A percentile compares a stretch with the other conserved stretches of the same genome.
These are phyloP conservation scores for Heterococcus sp. DNA, from an alignment of 108 stramenopile genomes.

Conservation along the genomic window DNA sequence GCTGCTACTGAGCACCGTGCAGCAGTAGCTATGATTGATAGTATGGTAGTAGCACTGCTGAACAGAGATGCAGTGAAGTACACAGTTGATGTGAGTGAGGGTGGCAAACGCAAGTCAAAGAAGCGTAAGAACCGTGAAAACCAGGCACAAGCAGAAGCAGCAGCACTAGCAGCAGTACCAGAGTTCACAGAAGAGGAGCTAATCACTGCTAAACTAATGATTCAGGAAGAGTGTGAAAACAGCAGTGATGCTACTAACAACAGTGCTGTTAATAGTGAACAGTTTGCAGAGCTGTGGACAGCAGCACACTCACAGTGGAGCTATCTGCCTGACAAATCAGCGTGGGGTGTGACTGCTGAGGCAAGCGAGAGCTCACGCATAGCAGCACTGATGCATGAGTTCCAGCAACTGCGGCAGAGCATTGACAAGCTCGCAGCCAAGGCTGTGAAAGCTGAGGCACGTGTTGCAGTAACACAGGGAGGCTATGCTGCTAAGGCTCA, in stretches of 20 bases:
- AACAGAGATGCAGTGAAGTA: not conserved
- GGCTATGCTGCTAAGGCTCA: slow-evolving; percentile 24
- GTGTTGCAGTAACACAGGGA: slow-evolving; percentile 14
- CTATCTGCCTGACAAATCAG: slow-evolving; percentile 34
- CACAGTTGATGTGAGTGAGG: not conserved
- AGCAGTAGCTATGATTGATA: too few species aligned
- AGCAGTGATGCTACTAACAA: not conserved
- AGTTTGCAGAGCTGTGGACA: slow-evolving; percentile 13
- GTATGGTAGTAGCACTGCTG: not conserved
- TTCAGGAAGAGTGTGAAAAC: not conserved
- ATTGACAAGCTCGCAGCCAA: slow-evolving; percentile 10
- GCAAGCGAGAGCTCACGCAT: slow-evolving; percentile 25
- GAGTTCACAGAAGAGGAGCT: slow-evolving; percentile 21
- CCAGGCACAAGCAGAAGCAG: not conserved
- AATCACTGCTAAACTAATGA: slow-evolving; percentile 11
- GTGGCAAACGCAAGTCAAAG: not conserved
- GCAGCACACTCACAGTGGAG: slow-evolving; percentile 23
- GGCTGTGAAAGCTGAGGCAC: slow-evolving; percentile 34
- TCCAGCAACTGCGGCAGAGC: slow-evolving; percentile 15
- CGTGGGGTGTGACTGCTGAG: slow-evolving; percentile 25
- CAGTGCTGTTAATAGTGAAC: not conserved
- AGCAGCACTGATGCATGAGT: slow-evolving; percentile 30
- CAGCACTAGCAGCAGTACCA: not conserved
- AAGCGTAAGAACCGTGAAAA: not conserved
- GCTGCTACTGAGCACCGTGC: not conserved